Evolutionary conservation across 2,329 filamentous ascomycete genomes (phyloP), one percentile per base, ranked within the genome.

Genomic region (Diplodia sapinea): DNA sequence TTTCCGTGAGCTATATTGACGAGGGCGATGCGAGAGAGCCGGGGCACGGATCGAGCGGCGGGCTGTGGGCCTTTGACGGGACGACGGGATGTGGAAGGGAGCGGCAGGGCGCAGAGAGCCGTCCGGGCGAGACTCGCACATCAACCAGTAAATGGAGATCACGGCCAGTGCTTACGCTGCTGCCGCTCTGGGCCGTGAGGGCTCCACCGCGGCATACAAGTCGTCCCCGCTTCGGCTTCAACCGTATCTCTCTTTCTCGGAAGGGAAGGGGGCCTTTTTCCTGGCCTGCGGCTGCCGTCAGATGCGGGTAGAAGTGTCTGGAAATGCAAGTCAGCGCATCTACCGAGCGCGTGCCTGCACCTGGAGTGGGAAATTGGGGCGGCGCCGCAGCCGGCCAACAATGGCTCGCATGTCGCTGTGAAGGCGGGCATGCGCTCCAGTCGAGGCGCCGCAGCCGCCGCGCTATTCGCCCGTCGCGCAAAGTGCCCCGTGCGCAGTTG

Each of bases 71-170:
- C 36, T 38, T 4, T 29, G 40, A 43, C 40, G 57, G 57, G 57
- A 50, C 57, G 40, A 47, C 43, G 43, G 43, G 29, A 62, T 49
- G 57, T 43, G 57, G 40, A 62, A 62, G 40, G 57, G 57, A 62
- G 40, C 40, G 29, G 57, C 57, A 62, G 57, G 57, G 57, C 40
- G 57, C 57, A 62, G 57, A 43, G 13, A 17, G 13, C 11, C 57
- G 57, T 62, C 57, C 57, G 57, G 40, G 57, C 57, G 57, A 62
- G 38, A 23, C 11, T 47, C 29, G 55, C 55, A 59, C 55, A 59
- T 56, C 52, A 54, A 20, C 4, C 43, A 43, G 57, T 23, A 36
- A 50, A 62, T 17, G 57, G 57, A 49, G 57, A 62, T 62, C 57
- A 33, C 23, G 57, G 57, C 7, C 57, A 50, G 26, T 62, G 57